These are phyloP conservation scores for Dendrothele bispora DNA, from an alignment of 768 basidiomycete genomes.

Conservation along the genomic window DNA sequence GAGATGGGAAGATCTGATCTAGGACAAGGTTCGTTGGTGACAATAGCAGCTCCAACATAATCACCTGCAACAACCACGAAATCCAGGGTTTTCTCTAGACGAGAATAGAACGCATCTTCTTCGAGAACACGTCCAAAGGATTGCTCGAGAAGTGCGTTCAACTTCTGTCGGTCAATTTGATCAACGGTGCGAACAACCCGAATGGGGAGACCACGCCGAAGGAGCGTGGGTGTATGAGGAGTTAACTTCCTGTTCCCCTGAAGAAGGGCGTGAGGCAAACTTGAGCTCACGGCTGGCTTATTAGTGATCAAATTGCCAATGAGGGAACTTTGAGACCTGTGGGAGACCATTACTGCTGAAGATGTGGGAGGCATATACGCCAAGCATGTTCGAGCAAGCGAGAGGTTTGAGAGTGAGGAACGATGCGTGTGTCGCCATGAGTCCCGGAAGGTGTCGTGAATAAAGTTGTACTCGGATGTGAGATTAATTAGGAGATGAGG, in stretches of 20 bases:
- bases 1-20: constrained; percentile 53
- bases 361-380: constrained; percentile 91
- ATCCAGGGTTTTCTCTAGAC: constrained; percentile 77
- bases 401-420: constrained; percentile 82
- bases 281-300: constrained; percentile 94
- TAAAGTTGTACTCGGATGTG: constrained; percentile 81
- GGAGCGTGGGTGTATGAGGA: constrained; percentile 87
- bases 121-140: constrained; percentile 81
- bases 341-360: constrained; percentile 95
- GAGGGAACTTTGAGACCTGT: constrained; percentile 91
- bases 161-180: constrained; percentile 73
- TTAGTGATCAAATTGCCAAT: constrained; percentile 98
- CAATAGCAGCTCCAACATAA: constrained; percentile 92
- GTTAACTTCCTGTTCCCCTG: constrained; percentile 86
- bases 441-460: constrained; percentile 79
- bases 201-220: constrained; percentile 87
- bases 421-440: constrained; percentile 80
- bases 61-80: constrained; percentile 94
- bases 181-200: constrained; percentile 69
- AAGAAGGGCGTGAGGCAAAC: constrained; percentile 89
- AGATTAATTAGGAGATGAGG: constrained; percentile 97
- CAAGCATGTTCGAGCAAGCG: constrained; percentile 83
- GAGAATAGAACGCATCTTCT: constrained; percentile 70
- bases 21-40: constrained; percentile 64
- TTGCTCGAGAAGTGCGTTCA: constrained; percentile 83